Base-by-base conservation (phyloP, 2,329 filamentous ascomycete species). In the Penicillium sp. region DNA sequence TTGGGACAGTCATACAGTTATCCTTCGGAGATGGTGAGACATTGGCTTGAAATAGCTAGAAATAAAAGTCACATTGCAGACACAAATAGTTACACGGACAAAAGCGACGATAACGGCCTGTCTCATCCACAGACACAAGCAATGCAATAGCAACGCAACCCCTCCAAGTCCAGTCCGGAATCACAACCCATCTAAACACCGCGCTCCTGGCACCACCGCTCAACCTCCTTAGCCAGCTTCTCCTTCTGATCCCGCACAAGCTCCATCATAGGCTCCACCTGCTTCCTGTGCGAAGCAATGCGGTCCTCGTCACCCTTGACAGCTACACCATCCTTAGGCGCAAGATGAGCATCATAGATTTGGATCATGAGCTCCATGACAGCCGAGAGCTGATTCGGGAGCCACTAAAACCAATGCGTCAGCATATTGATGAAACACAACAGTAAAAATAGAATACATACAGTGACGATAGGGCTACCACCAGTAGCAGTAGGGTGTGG, bases 331-430 rank as follows among this genome's bases (percentile, higher is more conserved):
- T 71, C 65, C 44, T 62, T 63, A 0, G 69, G 65, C 2, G 62
- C 67, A 37, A 72, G 63, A 28, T 70, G 62, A 1, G 58, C 63
- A n/a, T 72, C 66, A 29, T 75, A 75, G 27, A 75, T 69, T 2
- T 65, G 61, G n/a, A 75, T 58, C 74, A 76, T 75, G 50, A 75
- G 59, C 30, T 75, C 73, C 72, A 76, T 74, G n/a, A 76, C 74
- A 1, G 72, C 73, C 2, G 69, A 72, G 4, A 76, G 61, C 53
- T 76, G 74, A 48, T 76, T 76, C 0, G 74, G 74, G 34, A 76
- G 64, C 74, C 74, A 76, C 66, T 74, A 29, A 0, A 40, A 19
- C 3, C 2, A 27, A 12, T 13, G 2, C 10, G 30, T 46, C 3
- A 45, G 41, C 3, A 45, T 1, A 14, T 14, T 22, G 7, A 28